Evolutionary conservation across 2,329 filamentous ascomycete genomes (phyloP).

Genomic region (Chaetomiaceae sp.): DNA sequence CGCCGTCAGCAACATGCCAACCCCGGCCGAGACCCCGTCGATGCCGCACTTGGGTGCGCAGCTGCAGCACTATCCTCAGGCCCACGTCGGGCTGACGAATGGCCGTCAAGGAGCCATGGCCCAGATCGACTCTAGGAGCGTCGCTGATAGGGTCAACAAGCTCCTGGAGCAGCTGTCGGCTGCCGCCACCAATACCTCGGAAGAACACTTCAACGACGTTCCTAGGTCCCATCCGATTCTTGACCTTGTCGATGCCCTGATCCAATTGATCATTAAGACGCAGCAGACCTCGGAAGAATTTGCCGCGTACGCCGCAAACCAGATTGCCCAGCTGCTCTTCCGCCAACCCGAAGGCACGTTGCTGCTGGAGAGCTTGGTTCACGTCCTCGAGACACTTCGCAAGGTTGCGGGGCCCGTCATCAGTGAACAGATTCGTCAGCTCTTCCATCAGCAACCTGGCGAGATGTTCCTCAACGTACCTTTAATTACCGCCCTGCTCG

Average conservation of each 20-base stretch:
- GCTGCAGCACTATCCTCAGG: slow-evolving; percentile 49
- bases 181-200: slow-evolving; percentile 45
- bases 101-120: slow-evolving; percentile 42
- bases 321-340: slow-evolving; percentile 53
- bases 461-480: slow-evolving; percentile 51
- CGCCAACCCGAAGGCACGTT: slow-evolving; percentile 48
- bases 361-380: slow-evolving; percentile 55
- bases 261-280: slow-evolving; percentile 57
- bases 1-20: slow-evolving; percentile 51
- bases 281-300: slow-evolving; percentile 57
- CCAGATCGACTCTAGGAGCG: slow-evolving; percentile 46
- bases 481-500: slow-evolving; percentile 50
- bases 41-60: slow-evolving; percentile 49
- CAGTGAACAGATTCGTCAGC: slow-evolving; percentile 48
- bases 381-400: slow-evolving; percentile 54
- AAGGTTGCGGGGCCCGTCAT: slow-evolving; percentile 52
- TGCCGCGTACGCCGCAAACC: slow-evolving; percentile 52
- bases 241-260: slow-evolving; percentile 57
- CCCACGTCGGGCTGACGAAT: slow-evolving; percentile 44
- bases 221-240: slow-evolving; percentile 53
- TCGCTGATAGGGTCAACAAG: slow-evolving; percentile 53
- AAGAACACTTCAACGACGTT: slow-evolving; percentile 55
- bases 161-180: slow-evolving; percentile 52
- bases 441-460: slow-evolving; percentile 52
- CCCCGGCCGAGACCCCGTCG: slow-evolving; percentile 53